Base-by-base conservation (phyloP, 495 filamentous ascomycete species). In the Daldinia concentrica region DNA sequence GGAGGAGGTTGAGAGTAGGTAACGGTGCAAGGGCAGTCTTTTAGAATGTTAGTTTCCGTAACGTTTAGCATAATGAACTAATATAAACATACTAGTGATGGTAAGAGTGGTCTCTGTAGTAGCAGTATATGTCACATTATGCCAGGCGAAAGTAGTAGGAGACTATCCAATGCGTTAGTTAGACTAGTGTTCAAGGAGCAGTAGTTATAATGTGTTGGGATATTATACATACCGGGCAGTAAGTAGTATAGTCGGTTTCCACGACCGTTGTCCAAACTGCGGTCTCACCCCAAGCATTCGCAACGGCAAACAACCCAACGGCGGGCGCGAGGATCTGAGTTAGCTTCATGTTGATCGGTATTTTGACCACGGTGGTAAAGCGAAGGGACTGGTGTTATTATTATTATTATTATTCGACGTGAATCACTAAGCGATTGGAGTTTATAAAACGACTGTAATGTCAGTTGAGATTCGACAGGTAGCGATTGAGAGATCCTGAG, bases 21-120 rank as follows among this genome's bases (percentile, higher is more conserved):
- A 73, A 81, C 32, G 32, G 81, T 82, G 75, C 79, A 80, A 50
- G 79, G 80, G 72, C 79, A 81, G 74, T 82, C 77, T 79, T 58
- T 27, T 12, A 24, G 1, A 43, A 29, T 15, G 60, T 70, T 67
- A 70, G 64, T 43, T 34, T 64, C 29, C n/a, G 32, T 19, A 34
- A 1, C 14, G 14, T 52, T 50, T 3, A 19, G 15, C 56, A 26
- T 50, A 58, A 22, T 22, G 9, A 30, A 32, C 19, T 9, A 36
- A 34, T 43, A 6, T 55, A 52, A 19, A 62, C 77, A 57, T 66
- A 79, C 77, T 77, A 39, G 79, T 82, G 69, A 82, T 77, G 51
- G 78, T 80, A 27, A 81, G 22, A 37, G 80, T 82, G 58, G 78
- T 79, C 29, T 70, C 64, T 55, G 69, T 34, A 4, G 77, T 79